Evolutionary conservation across 345 rosid species (phyloP).

Genomic region (Sonneratia caseolaris): DNA sequence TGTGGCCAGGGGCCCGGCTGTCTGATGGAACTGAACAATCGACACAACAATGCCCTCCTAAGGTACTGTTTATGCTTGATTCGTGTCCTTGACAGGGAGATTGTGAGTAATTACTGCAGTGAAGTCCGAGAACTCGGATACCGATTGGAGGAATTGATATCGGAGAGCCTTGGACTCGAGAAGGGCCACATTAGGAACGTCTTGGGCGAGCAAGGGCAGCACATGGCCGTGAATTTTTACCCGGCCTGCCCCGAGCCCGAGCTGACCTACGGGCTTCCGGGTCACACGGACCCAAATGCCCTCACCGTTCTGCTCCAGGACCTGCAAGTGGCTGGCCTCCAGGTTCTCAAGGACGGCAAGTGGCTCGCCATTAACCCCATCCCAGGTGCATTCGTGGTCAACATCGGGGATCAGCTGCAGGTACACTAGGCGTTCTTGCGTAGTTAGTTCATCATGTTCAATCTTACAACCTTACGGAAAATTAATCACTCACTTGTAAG

Average conservation of each 20-base stretch:
- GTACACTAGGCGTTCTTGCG: constrained; percentile 13
- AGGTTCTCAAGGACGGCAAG: constrained; percentile 58
- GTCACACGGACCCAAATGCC: constrained; percentile 84
- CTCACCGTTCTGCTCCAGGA: constrained; percentile 87
- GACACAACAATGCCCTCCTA: neutral
- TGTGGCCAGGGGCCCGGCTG: no score
- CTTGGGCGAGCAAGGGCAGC: constrained; percentile 85
- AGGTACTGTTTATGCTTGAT: neutral
- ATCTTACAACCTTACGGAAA: no score
- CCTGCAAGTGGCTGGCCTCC: constrained; percentile 62
- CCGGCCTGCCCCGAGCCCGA: constrained; percentile 94
- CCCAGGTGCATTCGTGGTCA: constrained; percentile 70
- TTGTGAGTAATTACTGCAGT: constrained; percentile 44
- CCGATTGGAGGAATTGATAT: constrained; percentile 58
- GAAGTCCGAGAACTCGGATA: constrained; percentile 57
- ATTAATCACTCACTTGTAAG: neutral
- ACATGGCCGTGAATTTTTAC: constrained; percentile 87
- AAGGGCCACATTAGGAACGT: constrained; percentile 37
- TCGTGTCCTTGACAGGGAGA: constrained; percentile 30
- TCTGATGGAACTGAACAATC: neutral
- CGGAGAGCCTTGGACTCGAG: constrained; percentile 78
- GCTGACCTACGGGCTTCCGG: constrained; percentile 79
- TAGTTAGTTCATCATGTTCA: no score
- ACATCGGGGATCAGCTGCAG: constrained; percentile 89
- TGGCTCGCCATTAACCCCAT: constrained; percentile 81